Evolutionary conservation across 495 filamentous ascomycete species (phyloP), one percentile per base, ranked within the genome.

Genomic region (Penicillium coprophilum): DNA sequence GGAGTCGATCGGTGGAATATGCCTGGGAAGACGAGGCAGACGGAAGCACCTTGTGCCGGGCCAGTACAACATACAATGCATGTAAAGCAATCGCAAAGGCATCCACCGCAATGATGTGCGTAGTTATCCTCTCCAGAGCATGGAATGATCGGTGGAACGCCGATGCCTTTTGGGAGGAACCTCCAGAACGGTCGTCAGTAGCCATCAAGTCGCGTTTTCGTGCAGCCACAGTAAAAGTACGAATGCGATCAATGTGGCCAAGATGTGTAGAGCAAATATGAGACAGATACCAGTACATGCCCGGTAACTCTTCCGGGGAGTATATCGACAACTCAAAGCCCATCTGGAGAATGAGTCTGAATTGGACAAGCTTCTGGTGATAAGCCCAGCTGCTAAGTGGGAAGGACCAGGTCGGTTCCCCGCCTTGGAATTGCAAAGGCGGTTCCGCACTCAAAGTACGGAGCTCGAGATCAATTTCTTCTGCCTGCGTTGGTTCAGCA

Each of bases 261-360:
- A 77, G 71, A 44, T 80, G 77, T 1, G 74, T 76, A 28, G 74
- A 75, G 60, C 77, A 80, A 34, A 80, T 71, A 51, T 80, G 73
- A 9, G 75, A 74, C 19, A 78, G 54, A 43, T 89, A 95, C 86
- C 88, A 93, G 67, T 96, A 97, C 89, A 96, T 96, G 15, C 83
- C 85, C 12, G 86, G 82, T 7, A 94, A 77, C 72, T 99, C 94
- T 67, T 96, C 89, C 2, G 86, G 81, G 21, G 90, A 84, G 65
- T 97, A 97, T 24, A 96, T 84, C 9, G 91, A 85, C 17, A 96
- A 85, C 69, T 97, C 94, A 66, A 99, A 97, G n/a, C 94, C 94
- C 50, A 96, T 85, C 68, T 96, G 91, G 12, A 96, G 78, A 44
- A 94, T 87, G 77, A 86, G 88, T 56, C 92, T 87, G 82, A 97